Evolutionary conservation across 495 filamentous ascomycete genomes (phyloP), one percentile per base, ranked within the genome.

Genomic region (Penicillium maclennaniae): DNA sequence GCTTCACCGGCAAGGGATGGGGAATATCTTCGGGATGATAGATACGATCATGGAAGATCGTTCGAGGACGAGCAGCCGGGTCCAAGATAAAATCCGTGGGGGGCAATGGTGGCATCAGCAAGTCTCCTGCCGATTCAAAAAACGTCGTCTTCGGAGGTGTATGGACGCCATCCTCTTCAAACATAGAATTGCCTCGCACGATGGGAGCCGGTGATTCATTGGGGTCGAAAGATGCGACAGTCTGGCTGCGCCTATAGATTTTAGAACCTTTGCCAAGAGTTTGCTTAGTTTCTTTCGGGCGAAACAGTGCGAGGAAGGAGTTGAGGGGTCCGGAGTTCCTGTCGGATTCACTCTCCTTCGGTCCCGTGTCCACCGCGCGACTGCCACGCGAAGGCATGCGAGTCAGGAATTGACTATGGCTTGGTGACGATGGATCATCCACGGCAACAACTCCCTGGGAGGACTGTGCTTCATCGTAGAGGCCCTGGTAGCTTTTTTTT

Each of bases 31-130:
- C 83, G 0, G 92, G 89, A 63, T 92, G 88, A 69, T 98, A 98
- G 23, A 97, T 80, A 14, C 93, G 87, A 67, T 97, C 93, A 71
- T 98, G 93, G 71, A 97, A 97, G 53, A 98, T 97, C 12, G 95
- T 96, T 36, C 88, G 82, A 6, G 89, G 82, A n/a, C 93, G 87
- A 43, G 82, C 83, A 28, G 85, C 78, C 14, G 92, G 92, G 50
- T 96, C 84, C 49, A 88, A 78, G 31, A 98, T 76, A 63, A 89
- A 98, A 27, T 88, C 83, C 3, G 79, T 76, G 0, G 87, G 80
- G 14, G 93, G 92, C 3, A 97, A 69, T 10, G 90, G 93, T 2
- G 95, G 93, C 70, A 91, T 92, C 21, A 98, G 78, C 17, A 98
- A 70, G 63, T 97, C 92, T 10, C 89, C 87, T 2, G 93, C 93